phyloP scores from a whole-genome alignment of 2,329 filamentous ascomycete genomes.

The Aspergillus aculeatinus region DNA sequence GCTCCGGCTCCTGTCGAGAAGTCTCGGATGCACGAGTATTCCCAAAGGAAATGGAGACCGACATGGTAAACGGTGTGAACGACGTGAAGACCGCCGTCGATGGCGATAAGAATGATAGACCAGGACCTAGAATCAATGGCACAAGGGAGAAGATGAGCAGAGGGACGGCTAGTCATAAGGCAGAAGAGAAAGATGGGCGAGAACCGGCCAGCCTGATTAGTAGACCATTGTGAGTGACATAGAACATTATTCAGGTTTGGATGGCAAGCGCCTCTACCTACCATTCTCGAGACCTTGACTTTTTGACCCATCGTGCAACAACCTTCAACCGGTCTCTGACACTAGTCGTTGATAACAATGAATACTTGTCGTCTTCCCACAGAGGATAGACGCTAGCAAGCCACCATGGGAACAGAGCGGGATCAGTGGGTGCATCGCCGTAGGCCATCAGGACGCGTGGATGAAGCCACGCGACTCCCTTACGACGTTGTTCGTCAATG shows the following conservation, averaged over 20 bases:
- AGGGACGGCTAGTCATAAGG: constrained; percentile 47
- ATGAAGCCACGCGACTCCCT: constrained; percentile 73
- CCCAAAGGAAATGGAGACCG: constrained; percentile 36
- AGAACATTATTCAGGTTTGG: constrained; percentile 2
- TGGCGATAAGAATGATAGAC: constrained; percentile 15
- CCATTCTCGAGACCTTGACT: constrained; percentile 70
- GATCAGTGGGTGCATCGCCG: constrained; percentile 73
- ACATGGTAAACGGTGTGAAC: constrained; percentile 38
- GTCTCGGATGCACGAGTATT: constrained; percentile 13
- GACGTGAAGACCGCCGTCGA: constrained; percentile 32
- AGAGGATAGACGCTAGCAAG: constrained; percentile 79
- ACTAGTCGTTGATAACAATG: constrained; percentile 68
- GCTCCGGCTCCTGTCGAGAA: constrained; percentile 5
- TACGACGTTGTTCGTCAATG: constrained; percentile 64
- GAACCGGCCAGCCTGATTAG: constrained; percentile 30
- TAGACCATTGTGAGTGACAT: constrained; percentile 15
- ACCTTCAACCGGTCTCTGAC: constrained; percentile 82
- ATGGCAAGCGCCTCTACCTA: constrained; percentile 48
- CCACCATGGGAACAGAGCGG: constrained; percentile 83
- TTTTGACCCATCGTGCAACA: constrained; percentile 73
- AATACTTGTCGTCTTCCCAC: constrained; percentile 75
- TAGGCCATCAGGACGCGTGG: constrained; percentile 71
- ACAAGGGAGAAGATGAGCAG: constrained; percentile 35
- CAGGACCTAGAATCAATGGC: constrained; percentile 26
- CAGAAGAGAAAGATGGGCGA: constrained; percentile 35